Conservation (phyloP, 176 grass and related monocot species). For the Zea luxurians region DNA sequence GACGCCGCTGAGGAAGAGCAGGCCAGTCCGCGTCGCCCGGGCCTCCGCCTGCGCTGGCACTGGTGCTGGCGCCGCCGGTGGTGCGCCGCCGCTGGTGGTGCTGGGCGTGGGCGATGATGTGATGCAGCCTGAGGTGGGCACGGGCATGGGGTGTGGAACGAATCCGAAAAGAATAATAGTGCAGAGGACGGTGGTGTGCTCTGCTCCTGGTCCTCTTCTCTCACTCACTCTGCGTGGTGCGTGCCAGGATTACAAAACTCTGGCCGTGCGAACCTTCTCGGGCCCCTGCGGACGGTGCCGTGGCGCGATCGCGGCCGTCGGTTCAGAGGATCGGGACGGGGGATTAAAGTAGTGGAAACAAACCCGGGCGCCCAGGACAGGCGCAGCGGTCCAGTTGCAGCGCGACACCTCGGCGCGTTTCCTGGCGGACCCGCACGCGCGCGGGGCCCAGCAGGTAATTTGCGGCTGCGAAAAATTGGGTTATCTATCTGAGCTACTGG, state of each 20-base stretch:
- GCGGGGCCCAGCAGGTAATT: neutral
- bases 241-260: neutral
- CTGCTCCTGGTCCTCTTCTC: neutral
- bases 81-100: neutral
- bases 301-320: constrained; percentile 24
- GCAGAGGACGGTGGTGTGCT: neutral
- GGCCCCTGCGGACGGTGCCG: neutral
- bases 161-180: constrained; percentile 20
- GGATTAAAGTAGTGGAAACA: neutral
- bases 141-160: neutral
- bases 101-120: neutral
- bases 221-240: neutral
- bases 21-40: neutral
- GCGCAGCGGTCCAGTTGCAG: constrained; percentile 9
- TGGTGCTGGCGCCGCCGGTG: neutral
- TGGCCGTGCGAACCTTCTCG: constrained; percentile 24
- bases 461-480: constrained; percentile 10
- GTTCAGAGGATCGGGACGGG: neutral
- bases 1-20: neutral
- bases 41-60: neutral
- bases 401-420: neutral
- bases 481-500: neutral
- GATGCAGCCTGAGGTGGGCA: constrained; percentile 1
- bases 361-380: neutral
- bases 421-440: neutral